A percentile compares a stretch with the other conserved stretches of the same genome.
Conservation (phyloP, 441 rosid genomes). For the Theobroma grandiflorum region DNA sequence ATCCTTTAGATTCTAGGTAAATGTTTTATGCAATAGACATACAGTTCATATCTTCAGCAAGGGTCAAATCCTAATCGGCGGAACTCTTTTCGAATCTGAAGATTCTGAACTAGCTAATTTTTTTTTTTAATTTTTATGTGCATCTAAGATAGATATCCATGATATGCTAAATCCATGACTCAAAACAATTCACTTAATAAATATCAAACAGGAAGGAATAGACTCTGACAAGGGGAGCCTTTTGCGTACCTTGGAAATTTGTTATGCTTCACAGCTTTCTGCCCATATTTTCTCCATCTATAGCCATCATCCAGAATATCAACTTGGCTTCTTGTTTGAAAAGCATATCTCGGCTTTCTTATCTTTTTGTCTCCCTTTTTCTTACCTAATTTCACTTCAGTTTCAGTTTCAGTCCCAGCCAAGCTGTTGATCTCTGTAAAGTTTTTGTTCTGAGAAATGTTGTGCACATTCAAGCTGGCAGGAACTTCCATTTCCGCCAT, state of each 20-base stretch:
- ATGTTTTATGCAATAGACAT: no score
- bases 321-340: constrained; percentile 76
- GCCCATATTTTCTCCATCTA: constrained; percentile 80
- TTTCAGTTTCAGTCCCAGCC: constrained; percentile 30
- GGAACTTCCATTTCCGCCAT: constrained; percentile 37
- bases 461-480: not conserved
- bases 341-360: constrained; percentile 59
- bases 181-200: not conserved
- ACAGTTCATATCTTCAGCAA: no score
- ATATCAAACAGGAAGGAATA: not conserved
- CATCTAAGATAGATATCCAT: not conserved
- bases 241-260: constrained; percentile 58
- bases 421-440: constrained; percentile 7
- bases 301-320: constrained; percentile 80
- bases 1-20: no score
- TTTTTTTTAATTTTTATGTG: no score
- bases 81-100: no score
- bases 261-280: constrained; percentile 72
- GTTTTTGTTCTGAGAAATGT: not conserved
- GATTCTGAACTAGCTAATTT: no score
- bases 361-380: constrained; percentile 46
- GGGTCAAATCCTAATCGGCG: no score
- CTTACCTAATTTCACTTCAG: constrained; percentile 29
- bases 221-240: not conserved
- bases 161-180: not conserved